Evolutionary conservation across 2,329 filamentous ascomycete species (phyloP).

Genomic region (Cephalotrichum gorgonifer): DNA sequence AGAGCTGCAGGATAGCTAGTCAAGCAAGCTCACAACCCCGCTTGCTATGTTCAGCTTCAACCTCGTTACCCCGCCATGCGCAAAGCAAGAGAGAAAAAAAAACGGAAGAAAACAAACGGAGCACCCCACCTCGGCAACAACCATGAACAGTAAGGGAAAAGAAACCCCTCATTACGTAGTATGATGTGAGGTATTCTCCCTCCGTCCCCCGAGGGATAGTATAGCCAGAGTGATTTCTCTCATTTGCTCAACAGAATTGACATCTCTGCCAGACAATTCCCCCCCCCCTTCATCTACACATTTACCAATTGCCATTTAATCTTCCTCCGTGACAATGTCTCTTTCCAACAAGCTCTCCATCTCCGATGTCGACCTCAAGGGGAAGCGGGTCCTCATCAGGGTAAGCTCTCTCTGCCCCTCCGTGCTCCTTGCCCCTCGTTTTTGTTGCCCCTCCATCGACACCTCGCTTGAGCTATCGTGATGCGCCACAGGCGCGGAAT

Average conservation of each 20-base stretch:
- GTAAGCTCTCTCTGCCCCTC: constrained; percentile 44
- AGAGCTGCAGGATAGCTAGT: too few relatives aligned
- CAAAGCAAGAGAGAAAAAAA: not conserved
- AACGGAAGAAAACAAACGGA: too few relatives aligned
- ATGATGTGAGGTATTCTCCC: not conserved
- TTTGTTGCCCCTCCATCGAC: not conserved
- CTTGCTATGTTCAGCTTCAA: too few relatives aligned
- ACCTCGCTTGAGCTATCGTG: constrained; percentile 1
- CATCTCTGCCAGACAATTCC: not conserved
- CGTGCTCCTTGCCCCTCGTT: not conserved
- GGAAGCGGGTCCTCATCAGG: constrained; percentile 94
- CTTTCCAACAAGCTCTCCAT: constrained; percentile 97
- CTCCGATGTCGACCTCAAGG: constrained; percentile 92
- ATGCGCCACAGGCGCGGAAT: not conserved
- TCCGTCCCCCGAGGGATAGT: not conserved
- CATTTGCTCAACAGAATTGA: not conserved
- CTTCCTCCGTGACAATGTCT: constrained; percentile 62
- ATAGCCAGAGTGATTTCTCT: not conserved
- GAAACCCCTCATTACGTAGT: constrained; percentile 4
- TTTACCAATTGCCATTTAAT: not conserved
- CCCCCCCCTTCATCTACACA: not conserved
- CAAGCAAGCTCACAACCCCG: too few relatives aligned
- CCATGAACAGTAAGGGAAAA: not conserved
- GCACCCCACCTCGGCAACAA: not conserved
- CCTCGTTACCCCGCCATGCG: constrained; percentile 2